A percentile compares a stretch with the other conserved stretches of the same genome.
phyloP scores from a whole-genome alignment of 371 early-diverging fungal species.

The Syncephalastrum racemosum region DNA sequence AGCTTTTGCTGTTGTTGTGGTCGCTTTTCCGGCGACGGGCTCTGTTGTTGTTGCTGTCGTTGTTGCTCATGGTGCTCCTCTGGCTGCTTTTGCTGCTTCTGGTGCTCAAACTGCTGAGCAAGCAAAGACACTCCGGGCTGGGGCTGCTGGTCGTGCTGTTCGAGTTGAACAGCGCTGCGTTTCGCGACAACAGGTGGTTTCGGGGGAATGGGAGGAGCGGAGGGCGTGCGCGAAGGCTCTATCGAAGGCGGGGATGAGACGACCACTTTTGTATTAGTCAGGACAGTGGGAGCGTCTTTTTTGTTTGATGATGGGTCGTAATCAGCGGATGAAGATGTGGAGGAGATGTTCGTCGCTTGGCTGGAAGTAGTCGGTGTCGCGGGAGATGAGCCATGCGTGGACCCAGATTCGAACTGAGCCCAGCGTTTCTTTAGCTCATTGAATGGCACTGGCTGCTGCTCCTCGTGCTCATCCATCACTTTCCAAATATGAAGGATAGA shows the following conservation, averaged over 20 bases:
- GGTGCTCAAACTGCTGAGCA: constrained; percentile 18
- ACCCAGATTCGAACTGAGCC: constrained; percentile 19
- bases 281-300: too few species aligned
- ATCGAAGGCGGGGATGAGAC: background rate
- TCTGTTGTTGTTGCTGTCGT: background rate
- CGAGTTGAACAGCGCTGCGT: too few species aligned
- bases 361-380: constrained; percentile 1
- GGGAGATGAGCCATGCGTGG: constrained; percentile 10
- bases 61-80: background rate
- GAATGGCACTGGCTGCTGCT: constrained; percentile 20
- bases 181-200: constrained; percentile 10
- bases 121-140: constrained; percentile 13
- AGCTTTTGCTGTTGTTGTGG: too few species aligned
- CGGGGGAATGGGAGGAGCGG: constrained; percentile 21
- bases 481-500: too few species aligned
- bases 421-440: constrained; percentile 24
- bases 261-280: too few species aligned
- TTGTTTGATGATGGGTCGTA: background rate
- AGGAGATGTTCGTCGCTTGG: background rate
- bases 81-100: background rate
- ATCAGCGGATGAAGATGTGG: background rate
- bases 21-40: background rate
- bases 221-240: background rate
- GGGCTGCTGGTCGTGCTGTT: background rate
- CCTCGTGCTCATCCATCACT: constrained; percentile 10